Conservation (phyloP, 2,329 filamentous ascomycete species). For the Xylaria sp. region DNA sequence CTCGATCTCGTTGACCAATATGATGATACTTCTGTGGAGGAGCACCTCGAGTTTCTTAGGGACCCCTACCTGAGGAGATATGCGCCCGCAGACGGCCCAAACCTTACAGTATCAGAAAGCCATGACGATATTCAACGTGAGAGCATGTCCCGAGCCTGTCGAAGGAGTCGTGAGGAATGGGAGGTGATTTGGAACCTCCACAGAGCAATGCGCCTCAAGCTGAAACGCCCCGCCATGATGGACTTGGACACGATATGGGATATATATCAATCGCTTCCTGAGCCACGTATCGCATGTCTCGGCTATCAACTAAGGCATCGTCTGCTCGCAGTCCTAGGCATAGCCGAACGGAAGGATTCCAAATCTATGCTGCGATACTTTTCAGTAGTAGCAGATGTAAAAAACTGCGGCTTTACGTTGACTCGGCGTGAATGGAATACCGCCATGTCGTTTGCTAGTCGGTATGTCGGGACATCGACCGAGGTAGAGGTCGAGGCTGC, state of each 20-base stretch:
- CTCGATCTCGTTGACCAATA: slow-evolving; percentile 56
- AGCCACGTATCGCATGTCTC: slow-evolving; percentile 56
- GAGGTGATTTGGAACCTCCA: slow-evolving; percentile 44
- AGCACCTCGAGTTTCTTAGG: slow-evolving; percentile 54
- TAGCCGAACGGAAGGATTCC: slow-evolving; percentile 58
- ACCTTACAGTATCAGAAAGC: slow-evolving; percentile 53
- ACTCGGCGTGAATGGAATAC: slow-evolving; percentile 76
- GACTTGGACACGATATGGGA: slow-evolving; percentile 51
- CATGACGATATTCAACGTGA: slow-evolving; percentile 53
- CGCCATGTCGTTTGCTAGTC: slow-evolving; percentile 77
- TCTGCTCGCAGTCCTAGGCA: slow-evolving; percentile 70
- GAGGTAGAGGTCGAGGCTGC: slow-evolving; percentile 67
- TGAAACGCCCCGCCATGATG: slow-evolving; percentile 45
- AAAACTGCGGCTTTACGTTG: slow-evolving; percentile 70
- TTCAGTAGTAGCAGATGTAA: slow-evolving; percentile 80
- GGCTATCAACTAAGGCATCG: slow-evolving; percentile 56
- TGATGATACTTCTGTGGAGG: slow-evolving; percentile 51
- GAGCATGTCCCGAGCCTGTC: slow-evolving; percentile 43
- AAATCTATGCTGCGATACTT: slow-evolving; percentile 80
- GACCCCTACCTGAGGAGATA: slow-evolving; percentile 60
- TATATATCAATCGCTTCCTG: slow-evolving; percentile 53
- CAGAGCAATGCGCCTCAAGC: slow-evolving; percentile 43
- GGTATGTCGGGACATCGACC: slow-evolving; percentile 64
- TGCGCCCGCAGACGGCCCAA: slow-evolving; percentile 52
- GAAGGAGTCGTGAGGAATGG: slow-evolving; percentile 40